These are phyloP conservation scores for Leccinum subrobustum DNA, from an alignment of 1,284 basidiomycete species.

Conservation along the genomic window DNA sequence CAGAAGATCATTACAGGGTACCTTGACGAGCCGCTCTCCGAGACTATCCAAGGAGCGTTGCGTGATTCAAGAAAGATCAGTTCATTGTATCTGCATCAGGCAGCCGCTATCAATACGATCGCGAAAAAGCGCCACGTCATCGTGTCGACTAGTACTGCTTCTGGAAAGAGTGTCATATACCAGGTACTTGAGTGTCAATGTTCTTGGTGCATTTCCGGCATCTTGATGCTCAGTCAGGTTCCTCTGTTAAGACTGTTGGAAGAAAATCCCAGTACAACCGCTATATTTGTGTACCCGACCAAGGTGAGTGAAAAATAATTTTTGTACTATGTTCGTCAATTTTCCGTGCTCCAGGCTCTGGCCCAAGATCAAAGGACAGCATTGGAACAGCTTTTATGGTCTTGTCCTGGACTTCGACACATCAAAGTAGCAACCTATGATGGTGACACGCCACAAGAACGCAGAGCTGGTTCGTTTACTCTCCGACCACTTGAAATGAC, in stretches of 20 bases:
- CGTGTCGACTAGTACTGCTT: conserved; percentile 88
- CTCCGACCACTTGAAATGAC: neutral
- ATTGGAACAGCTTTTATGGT: conserved; percentile 63
- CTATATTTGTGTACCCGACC: conserved; percentile 88
- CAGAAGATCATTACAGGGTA: conserved; percentile 36
- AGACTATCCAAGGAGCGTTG: conserved; percentile 59
- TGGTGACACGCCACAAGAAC: conserved; percentile 80
- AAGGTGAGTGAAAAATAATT: conserved; percentile 48
- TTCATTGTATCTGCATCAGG: conserved; percentile 78
- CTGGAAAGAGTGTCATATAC: conserved; percentile 91
- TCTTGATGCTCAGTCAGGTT: conserved; percentile 44
- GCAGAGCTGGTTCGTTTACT: conserved; percentile 47
- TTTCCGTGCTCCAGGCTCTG: conserved; percentile 54
- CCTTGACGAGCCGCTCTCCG: conserved; percentile 58
- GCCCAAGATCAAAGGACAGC: conserved; percentile 85
- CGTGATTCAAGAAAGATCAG: conserved; percentile 62
- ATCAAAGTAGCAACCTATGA: conserved; percentile 81
- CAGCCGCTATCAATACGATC: conserved; percentile 72
- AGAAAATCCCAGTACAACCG: conserved; percentile 56
- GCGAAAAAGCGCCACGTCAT: conserved; percentile 70
- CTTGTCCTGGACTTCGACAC: conserved; percentile 62
- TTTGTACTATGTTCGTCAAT: neutral
- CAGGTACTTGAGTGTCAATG: conserved; percentile 45
- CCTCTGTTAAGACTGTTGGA: conserved; percentile 74
- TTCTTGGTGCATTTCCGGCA: neutral